Base-by-base conservation (phyloP, 139 green algal species). In the Micractinium conductrix region DNA sequence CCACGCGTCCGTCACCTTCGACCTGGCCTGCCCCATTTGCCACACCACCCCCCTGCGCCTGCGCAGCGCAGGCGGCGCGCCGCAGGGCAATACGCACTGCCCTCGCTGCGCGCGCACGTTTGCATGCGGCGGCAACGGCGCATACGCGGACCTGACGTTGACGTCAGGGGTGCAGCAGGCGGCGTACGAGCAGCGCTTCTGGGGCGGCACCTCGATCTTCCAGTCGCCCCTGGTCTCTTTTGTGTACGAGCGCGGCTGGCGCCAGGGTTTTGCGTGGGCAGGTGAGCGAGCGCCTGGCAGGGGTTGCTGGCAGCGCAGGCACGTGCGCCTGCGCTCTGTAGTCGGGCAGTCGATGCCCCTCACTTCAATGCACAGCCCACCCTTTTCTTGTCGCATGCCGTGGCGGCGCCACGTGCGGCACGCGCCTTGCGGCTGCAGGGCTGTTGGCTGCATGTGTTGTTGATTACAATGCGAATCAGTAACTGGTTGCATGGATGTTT, bases 161-260 rank as follows among this genome's bases (percentile, higher is more conserved):
- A 92, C 88, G 4, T 89, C 79, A 38, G 93, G 93, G 9, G 81
- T 93, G 45, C 22, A 85, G 65, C 81, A 86, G 62, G 83, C 84
- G 74, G 90, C 89, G 44, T 96, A 95, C 84, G 43, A 85, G 37
- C 84, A 92, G 71, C 74, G 78, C 21, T 45, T 50, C 8, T 94
- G 90, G 92, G 88, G 75, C 5, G 92, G 93, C 65, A 91, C 85
- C 12, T 83, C 94, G 78, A 78, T 94, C 7, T 96, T 96, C 86
- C 93, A 90, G 75, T 94, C 50, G 3, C 96, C 96, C 33, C 74
- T 97, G 24, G 89, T 99, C 0, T 92, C 81, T 69, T 97, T 94
- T 72, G 91, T 92, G 4, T 99, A 99, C 89, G 97, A 99, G 89
- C 91, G 97, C 10, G 97, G 97, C 19, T 99, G 96, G 96, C 80